Percentiles rank a stretch among this genome's conserved stretches.
Evolutionary conservation across 345 rosid genomes (phyloP).

Genomic region (Rhizophora mangle): DNA sequence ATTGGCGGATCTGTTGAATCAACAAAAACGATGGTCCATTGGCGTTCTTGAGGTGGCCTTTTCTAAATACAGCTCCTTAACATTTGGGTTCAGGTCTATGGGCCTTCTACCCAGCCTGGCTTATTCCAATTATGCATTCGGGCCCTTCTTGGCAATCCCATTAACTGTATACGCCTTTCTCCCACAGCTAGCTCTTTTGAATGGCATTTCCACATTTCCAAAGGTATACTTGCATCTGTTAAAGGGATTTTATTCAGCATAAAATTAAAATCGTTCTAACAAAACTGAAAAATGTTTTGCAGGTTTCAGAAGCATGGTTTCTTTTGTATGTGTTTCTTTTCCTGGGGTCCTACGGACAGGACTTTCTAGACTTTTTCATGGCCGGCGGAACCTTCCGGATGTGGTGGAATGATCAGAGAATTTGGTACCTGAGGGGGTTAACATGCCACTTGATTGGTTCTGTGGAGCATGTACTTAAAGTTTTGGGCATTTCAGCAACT

Average conservation of each 20-base stretch:
- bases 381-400: constrained; percentile 41
- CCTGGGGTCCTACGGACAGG: constrained; percentile 58
- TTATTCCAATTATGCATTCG: constrained; percentile 40
- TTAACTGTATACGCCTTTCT: constrained; percentile 44
- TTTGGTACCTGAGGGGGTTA: constrained; percentile 51
- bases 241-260: no score
- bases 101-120: constrained; percentile 39
- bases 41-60: constrained; percentile 51
- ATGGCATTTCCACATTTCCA: constrained; percentile 45
- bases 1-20: constrained; percentile 44
- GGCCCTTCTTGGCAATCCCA: constrained; percentile 58
- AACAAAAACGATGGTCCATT: constrained; percentile 66
- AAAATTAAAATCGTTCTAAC: no score
- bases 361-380: constrained; percentile 34
- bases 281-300: constrained; percentile 1
- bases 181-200: constrained; percentile 62
- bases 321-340: constrained; percentile 54
- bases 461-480: constrained; percentile 41
- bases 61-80: constrained; percentile 41
- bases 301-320: constrained; percentile 64
- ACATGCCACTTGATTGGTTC: constrained; percentile 41
- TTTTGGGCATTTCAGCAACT: constrained; percentile 37
- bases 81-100: constrained; percentile 37
- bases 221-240: constrained; percentile 24
- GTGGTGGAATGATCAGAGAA: constrained; percentile 81